phyloP scores from a whole-genome alignment of 2,329 filamentous ascomycete species.

The Passalora sequoiae region DNA sequence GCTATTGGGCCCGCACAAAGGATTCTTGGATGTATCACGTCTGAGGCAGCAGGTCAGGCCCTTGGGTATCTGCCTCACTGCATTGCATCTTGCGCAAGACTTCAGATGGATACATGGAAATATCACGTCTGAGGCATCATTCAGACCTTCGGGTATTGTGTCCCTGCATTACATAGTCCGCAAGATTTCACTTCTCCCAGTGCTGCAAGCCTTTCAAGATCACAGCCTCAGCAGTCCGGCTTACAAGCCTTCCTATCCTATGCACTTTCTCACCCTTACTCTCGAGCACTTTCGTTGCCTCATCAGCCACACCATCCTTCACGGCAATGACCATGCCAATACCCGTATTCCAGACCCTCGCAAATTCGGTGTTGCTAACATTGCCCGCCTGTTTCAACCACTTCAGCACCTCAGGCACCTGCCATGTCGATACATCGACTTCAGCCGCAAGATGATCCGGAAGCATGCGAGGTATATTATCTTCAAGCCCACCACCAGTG shows the following conservation, averaged over 20 bases:
- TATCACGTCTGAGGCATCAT: too few species aligned
- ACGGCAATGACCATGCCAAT: constrained; percentile 92
- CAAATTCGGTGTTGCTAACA: constrained; percentile 74
- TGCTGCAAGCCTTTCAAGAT: constrained; percentile 55
- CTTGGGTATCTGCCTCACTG: too few species aligned
- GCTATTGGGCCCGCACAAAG: not conserved
- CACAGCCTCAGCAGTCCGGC: constrained; percentile 56
- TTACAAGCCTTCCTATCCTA: constrained; percentile 65
- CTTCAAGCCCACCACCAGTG: constrained; percentile 84
- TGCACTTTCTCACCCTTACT: constrained; percentile 71
- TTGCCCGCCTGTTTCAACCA: constrained; percentile 77
- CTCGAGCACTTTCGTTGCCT: constrained; percentile 57
- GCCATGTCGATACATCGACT: constrained; percentile 72
- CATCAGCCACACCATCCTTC: constrained; percentile 56
- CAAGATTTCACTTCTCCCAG: constrained; percentile 22
- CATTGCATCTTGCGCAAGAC: too few species aligned
- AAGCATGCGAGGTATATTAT: constrained; percentile 94
- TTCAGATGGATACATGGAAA: too few species aligned
- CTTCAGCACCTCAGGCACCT: constrained; percentile 70
- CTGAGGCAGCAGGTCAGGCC: too few species aligned
- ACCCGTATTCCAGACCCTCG: constrained; percentile 88
- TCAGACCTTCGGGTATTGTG: too few species aligned
- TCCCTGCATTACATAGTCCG: too few species aligned
- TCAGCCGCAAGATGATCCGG: constrained; percentile 71
- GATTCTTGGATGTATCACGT: too few species aligned